Conservation (phyloP, 805 yeast genomes). For the Lipomyces mesembrius region DNA sequence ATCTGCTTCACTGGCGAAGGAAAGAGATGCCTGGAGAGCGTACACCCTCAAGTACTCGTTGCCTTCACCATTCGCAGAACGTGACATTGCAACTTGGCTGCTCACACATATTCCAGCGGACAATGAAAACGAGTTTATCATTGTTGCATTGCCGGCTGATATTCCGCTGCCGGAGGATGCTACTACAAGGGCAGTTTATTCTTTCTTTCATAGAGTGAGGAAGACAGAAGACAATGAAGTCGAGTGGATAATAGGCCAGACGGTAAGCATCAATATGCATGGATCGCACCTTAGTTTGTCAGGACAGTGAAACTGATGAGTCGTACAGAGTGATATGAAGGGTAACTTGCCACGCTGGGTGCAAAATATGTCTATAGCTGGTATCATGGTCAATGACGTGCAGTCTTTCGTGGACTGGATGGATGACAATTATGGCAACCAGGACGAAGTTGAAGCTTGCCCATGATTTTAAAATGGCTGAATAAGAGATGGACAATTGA, state of each 20-base stretch:
- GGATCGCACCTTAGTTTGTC: neutral
- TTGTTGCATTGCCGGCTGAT: conserved; percentile 34
- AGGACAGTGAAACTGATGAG: neutral
- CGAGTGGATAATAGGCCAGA: conserved; percentile 24
- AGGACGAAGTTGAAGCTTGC: conserved; percentile 2
- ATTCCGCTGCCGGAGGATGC: conserved; percentile 28
- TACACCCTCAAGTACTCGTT: conserved; percentile 25
- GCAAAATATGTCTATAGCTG: conserved; percentile 31
- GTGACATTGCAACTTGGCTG: conserved; percentile 32
- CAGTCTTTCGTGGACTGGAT: conserved; percentile 27
- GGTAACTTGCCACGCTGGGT: conserved; percentile 34
- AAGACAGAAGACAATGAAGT: conserved; percentile 18
- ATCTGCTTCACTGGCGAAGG: conserved; percentile 4
- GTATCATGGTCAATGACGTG: conserved; percentile 26
- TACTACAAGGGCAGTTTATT: conserved; percentile 28
- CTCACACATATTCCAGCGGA: conserved; percentile 16
- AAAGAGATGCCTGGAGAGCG: conserved; percentile 21
- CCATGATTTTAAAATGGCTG: neutral
- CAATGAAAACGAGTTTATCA: conserved; percentile 16
- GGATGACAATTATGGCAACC: conserved; percentile 24
- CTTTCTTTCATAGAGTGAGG: conserved; percentile 28
- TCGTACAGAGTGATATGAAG: conserved; percentile 34
- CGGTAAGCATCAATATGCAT: conserved; percentile 18
- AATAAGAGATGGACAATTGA: neutral
- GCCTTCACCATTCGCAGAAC: conserved; percentile 33